Conservation (phyloP, 176 grass and related monocot genomes). For the Eremochloa ophiuroides region DNA sequence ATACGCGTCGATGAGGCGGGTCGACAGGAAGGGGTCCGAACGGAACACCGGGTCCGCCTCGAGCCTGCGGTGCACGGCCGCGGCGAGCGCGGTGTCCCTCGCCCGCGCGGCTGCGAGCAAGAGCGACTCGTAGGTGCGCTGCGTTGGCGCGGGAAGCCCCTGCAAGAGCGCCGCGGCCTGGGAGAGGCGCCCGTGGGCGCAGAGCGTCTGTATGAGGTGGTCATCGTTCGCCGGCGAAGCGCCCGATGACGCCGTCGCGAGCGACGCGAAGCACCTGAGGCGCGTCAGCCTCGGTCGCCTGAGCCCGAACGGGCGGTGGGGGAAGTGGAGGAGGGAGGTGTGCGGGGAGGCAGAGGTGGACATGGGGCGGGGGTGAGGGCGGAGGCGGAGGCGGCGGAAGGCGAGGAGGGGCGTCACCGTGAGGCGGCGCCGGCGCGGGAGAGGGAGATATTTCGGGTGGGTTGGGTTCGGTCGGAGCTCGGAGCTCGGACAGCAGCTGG, state of each 20-base stretch:
- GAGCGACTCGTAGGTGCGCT: conserved; percentile 76
- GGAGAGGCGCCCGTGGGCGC: conserved; percentile 48
- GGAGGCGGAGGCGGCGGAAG: conserved; percentile 16
- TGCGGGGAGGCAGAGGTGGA: conserved; percentile 23
- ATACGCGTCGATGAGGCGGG: conserved; percentile 74
- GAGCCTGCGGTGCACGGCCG: conserved; percentile 48
- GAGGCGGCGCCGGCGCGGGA: conserved; percentile 11
- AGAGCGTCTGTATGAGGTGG: conserved; percentile 66
- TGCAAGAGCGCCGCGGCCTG: conserved; percentile 52
- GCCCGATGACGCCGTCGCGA: neutral
- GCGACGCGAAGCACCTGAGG: conserved; percentile 31
- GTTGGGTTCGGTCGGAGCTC: neutral
- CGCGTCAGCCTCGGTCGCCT: conserved; percentile 8
- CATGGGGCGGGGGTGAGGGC: conserved; percentile 11
- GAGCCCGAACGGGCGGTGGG: conserved; percentile 1
- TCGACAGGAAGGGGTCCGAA: conserved; percentile 63
- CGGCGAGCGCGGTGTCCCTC: conserved; percentile 28
- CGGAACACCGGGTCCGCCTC: conserved; percentile 46
- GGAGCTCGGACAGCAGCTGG: neutral
- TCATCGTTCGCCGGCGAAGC: conserved; percentile 28
- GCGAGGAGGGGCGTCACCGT: conserved; percentile 28
- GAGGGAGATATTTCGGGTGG: conserved; percentile 23
- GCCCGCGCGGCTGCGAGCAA: conserved; percentile 45
- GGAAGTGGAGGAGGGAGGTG: conserved; percentile 18
- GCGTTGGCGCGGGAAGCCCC: conserved; percentile 54